Evolutionary conservation across 345 rosid species (phyloP).

Genomic region (Hypericum androsaemum): DNA sequence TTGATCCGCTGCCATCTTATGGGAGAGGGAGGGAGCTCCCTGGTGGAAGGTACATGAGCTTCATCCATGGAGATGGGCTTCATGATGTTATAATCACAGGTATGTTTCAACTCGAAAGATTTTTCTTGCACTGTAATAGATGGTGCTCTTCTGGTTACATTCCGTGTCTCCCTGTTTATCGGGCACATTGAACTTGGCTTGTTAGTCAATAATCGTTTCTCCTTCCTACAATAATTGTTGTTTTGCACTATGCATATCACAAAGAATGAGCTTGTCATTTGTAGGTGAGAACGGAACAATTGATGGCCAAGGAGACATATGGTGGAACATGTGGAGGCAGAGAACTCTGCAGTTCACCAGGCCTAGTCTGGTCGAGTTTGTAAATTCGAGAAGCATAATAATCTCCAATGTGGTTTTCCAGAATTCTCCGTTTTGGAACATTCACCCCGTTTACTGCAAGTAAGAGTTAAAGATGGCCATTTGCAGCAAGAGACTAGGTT

Average conservation of each 20-base stretch:
- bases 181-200: no score
- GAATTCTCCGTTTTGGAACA: slow-evolving; percentile 52
- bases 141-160: no score
- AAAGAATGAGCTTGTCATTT: background rate
- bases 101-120: slow-evolving; percentile 17
- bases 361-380: slow-evolving; percentile 47
- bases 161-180: no score
- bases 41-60: slow-evolving; percentile 81
- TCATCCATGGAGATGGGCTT: slow-evolving; percentile 88
- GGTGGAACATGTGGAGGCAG: slow-evolving; percentile 54
- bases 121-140: no score
- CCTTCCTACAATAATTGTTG: no score
- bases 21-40: slow-evolving; percentile 94
- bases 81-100: slow-evolving; percentile 82
- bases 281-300: slow-evolving; percentile 56
- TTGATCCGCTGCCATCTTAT: slow-evolving; percentile 84
- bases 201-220: no score
- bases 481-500: no score
- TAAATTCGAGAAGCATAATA: slow-evolving; percentile 28
- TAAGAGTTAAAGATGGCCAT: slow-evolving; percentile 1
- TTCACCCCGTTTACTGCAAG: slow-evolving; percentile 63
- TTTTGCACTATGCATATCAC: no score
- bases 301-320: slow-evolving; percentile 51
- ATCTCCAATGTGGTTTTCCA: slow-evolving; percentile 44
- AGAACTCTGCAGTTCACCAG: slow-evolving; percentile 30